Evolutionary conservation across 2,329 filamentous ascomycete species (phyloP).

Genomic region (Stemphylium vesicarium): DNA sequence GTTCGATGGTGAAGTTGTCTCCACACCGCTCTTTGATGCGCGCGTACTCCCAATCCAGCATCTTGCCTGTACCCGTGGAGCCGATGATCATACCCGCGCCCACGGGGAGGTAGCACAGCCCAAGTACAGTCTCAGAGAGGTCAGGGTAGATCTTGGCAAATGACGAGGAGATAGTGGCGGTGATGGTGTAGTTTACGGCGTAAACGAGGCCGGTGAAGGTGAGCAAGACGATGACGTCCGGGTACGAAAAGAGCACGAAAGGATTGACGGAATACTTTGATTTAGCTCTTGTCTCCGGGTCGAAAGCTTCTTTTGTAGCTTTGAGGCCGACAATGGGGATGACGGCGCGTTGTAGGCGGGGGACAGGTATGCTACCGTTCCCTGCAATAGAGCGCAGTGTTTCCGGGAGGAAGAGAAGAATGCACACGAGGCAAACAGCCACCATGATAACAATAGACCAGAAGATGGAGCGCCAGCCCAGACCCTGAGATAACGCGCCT

Average conservation of each 20-base stretch:
- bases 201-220: conserved; percentile 45
- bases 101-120: conserved; percentile 59
- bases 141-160: conserved; percentile 33
- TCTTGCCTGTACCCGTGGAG: conserved; percentile 59
- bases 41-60: conserved; percentile 61
- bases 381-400: conserved; percentile 52
- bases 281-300: conserved; percentile 20
- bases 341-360: conserved; percentile 28
- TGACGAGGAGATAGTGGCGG: conserved; percentile 37
- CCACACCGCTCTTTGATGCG: conserved; percentile 37
- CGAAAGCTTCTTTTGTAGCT: conserved; percentile 12
- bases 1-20: conserved; percentile 35
- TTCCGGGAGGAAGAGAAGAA: conserved; percentile 50
- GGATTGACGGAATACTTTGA: conserved; percentile 36
- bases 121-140: conserved; percentile 33
- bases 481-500: conserved; percentile 41
- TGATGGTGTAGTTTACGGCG: conserved; percentile 41
- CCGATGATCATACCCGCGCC: conserved; percentile 63
- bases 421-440: conserved; percentile 41
- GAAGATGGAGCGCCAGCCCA: conserved; percentile 48
- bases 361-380: conserved; percentile 41
- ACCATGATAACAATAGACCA: conserved; percentile 51
- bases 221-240: conserved; percentile 52
- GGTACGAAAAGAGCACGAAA: conserved; percentile 36
- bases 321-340: conserved; percentile 34